Conservation (phyloP, 176 grass and related monocot genomes). For the barley (Hordeum vulgare) region MorexV3_pseudomolecules_assembly NC_058522.1:522870845-522871344, state of each 20-base stretch:
- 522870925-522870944: constrained; percentile 71
- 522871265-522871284: neutral
- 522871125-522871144: neutral
- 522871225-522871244: constrained; percentile 87
- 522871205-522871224: constrained; percentile 92
- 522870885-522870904: constrained; percentile 84
- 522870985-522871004: neutral
- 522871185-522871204: constrained; percentile 30
- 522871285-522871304: neutral
- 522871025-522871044: constrained; percentile 7
- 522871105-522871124: constrained; percentile 57
- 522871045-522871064: constrained; percentile 31
- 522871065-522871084: constrained; percentile 82
- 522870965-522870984: constrained; percentile 43
- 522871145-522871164: neutral
- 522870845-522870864: constrained; percentile 76
- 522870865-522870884: constrained; percentile 56
- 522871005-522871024: neutral
- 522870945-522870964: constrained; percentile 90
- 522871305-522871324: neutral
- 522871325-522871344: too few species aligned
- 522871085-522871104: constrained; percentile 92
- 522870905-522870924: constrained; percentile 86
- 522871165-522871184: neutral
- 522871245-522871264: constrained; percentile 97